Conservation (phyloP, 2,329 filamentous ascomycete species). For the Alternaria brassicicola region DNA sequence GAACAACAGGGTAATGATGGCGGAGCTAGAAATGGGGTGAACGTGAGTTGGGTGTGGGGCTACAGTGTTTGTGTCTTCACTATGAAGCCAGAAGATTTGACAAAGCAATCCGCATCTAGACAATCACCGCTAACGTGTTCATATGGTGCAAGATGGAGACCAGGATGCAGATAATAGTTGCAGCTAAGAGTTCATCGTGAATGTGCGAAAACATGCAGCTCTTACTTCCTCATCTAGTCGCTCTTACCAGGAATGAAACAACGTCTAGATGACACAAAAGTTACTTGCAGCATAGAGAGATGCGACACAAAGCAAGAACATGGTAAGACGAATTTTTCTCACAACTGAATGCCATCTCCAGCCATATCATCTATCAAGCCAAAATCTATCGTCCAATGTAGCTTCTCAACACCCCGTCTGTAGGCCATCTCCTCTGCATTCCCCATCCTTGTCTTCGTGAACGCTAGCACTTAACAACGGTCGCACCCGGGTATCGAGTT, state of each 20-base stretch:
- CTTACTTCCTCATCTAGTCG: neutral
- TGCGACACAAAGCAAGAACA: neutral
- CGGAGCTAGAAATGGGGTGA: conserved; percentile 9
- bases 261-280: neutral
- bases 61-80: conserved; percentile 14
- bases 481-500: too few species aligned
- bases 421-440: neutral
- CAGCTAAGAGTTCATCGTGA: neutral
- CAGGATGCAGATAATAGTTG: neutral
- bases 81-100: neutral
- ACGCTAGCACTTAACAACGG: neutral
- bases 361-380: neutral
- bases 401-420: neutral
- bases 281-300: neutral
- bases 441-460: neutral
- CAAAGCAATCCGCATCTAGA: neutral
- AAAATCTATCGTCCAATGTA: neutral
- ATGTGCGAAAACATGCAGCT: neutral
- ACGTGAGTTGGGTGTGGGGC: neutral
- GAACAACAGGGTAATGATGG: neutral
- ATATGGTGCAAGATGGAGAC: neutral
- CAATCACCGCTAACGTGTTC: neutral
- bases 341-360: neutral
- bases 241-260: neutral
- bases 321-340: neutral